Evolutionary conservation across 2,329 filamentous ascomycete species (phyloP), one percentile per base, ranked within the genome.

Genomic region (Ceratocystis huliohia): DNA sequence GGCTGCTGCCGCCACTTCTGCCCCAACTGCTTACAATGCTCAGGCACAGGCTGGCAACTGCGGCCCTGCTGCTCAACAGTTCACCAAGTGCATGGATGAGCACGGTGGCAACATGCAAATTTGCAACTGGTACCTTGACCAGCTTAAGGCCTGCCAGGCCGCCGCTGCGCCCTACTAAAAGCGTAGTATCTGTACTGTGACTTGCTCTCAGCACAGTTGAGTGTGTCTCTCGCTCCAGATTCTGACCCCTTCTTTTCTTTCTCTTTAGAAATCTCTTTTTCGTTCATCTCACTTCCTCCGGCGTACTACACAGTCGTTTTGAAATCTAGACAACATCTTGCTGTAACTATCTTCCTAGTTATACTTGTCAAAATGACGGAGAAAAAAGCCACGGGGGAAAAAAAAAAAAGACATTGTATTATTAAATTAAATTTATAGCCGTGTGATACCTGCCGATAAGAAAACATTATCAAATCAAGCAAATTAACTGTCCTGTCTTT

Each of bases 41-140:
- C 53, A 65, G 20, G 37, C 22, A 28, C 64, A 65, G 64, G 22
- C 64, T n/a, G 53, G 53, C 50, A 88, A 88, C 76, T 99, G 94
- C 79, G 85, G 85, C 70, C 84, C 81, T 65, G 91, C 94, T 72
- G 86, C 91, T 65, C 85, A 86, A 77, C 85, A 84, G 78, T 97
- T 99, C 82, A 92, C 91, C 73, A 88, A 87, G 80, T 99, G 94
- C 83, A 88, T 99, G 87, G 92, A 97, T 77, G 89, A 97, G 74
- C 88, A 99, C 77, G 81, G 86, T 75, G 94, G 94, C 72, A 91
- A 94, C 79, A 86, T 99, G 88, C 87, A 88, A 75, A 95, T 96
- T 75, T 99, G 94, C 80, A 88, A 89, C 71, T 99, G 93, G 92
- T 99, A 99, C 77, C 80, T 99, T 73, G 94, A 99, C 77, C 93